A percentile compares a stretch with the other conserved stretches of the same genome.
Evolutionary conservation across 2,329 filamentous ascomycete species (phyloP).

Genomic region (Ceratocystis alfenasii): DNA sequence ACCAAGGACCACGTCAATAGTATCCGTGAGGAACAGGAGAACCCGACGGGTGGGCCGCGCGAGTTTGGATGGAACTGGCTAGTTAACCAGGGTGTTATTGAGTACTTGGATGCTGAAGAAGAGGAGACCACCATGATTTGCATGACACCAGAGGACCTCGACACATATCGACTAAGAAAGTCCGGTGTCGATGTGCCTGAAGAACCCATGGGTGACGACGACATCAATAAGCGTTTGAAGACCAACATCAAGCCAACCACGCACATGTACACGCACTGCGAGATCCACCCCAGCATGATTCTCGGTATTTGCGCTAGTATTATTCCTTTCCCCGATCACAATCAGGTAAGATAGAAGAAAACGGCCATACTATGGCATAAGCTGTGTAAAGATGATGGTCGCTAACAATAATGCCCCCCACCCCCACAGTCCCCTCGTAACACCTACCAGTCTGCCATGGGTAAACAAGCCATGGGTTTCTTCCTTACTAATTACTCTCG

Average conservation of each 20-base stretch:
- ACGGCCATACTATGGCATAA: not conserved
- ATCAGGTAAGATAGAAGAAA: conserved; percentile 49
- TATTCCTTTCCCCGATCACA: conserved; percentile 98
- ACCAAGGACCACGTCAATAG: conserved; percentile 69
- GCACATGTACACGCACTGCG: conserved; percentile 93
- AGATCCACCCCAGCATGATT: conserved; percentile 99
- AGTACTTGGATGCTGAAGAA: conserved; percentile 95
- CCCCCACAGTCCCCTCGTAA: conserved; percentile 74
- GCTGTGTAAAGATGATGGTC: conserved; percentile 7
- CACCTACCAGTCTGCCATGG: conserved; percentile 98
- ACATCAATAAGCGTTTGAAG: conserved; percentile 77
- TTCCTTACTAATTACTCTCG: conserved; percentile 94
- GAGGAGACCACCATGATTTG: conserved; percentile 98
- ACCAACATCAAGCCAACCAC: conserved; percentile 77
- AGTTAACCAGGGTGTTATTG: conserved; percentile 72
- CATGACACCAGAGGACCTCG: conserved; percentile 94
- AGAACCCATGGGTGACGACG: conserved; percentile 43
- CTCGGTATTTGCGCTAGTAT: conserved; percentile 97
- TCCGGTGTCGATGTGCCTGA: conserved; percentile 44
- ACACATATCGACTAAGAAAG: conserved; percentile 60
- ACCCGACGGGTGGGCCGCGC: conserved; percentile 45
- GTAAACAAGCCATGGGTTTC: conserved; percentile 99
- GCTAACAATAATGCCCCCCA: conserved; percentile 28
- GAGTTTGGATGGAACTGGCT: conserved; percentile 84
- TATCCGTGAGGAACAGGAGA: conserved; percentile 61